Conservation (phyloP, 1,284 basidiomycete species). For the Puccinia polysora region DNA sequence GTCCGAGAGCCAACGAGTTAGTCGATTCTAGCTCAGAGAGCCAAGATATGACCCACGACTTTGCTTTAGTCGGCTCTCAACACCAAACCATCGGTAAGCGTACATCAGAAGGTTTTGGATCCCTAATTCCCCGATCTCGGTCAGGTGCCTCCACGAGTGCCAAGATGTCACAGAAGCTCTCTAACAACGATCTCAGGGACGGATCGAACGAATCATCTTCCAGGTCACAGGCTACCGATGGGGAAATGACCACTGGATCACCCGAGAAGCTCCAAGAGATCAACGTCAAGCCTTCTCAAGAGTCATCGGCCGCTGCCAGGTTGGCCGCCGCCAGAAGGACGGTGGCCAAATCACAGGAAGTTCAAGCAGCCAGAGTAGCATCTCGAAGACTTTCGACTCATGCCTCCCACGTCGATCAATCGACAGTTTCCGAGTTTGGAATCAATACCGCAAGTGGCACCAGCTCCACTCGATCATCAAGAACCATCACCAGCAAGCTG, state of each 20-base stretch:
- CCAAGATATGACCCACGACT: constrained; percentile 14
- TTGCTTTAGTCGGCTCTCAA: constrained; percentile 12
- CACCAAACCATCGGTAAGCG: neutral
- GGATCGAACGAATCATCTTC: constrained; percentile 6
- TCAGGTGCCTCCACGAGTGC: constrained; percentile 25
- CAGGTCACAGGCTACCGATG: neutral
- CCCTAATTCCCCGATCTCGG: constrained; percentile 30
- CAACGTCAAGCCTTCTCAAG: neutral
- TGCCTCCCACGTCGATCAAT: constrained; percentile 4
- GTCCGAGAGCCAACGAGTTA: neutral
- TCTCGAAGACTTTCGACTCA: constrained; percentile 40
- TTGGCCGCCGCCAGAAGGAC: constrained; percentile 39
- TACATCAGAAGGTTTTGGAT: neutral
- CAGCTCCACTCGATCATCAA: constrained; percentile 46
- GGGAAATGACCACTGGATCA: neutral
- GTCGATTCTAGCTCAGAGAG: neutral
- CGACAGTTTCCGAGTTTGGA: constrained; percentile 22
- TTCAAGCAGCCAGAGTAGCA: constrained; percentile 16
- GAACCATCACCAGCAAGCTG: constrained; percentile 47
- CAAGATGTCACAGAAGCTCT: constrained; percentile 2
- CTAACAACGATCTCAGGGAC: constrained; percentile 32
- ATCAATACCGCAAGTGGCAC: neutral
- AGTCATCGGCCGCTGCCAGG: constrained; percentile 34
- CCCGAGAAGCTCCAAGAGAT: neutral
- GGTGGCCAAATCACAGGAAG: constrained; percentile 40